Evolutionary conservation across 2,329 filamentous ascomycete genomes (phyloP).

Genomic region (Scytalidium sp.): DNA sequence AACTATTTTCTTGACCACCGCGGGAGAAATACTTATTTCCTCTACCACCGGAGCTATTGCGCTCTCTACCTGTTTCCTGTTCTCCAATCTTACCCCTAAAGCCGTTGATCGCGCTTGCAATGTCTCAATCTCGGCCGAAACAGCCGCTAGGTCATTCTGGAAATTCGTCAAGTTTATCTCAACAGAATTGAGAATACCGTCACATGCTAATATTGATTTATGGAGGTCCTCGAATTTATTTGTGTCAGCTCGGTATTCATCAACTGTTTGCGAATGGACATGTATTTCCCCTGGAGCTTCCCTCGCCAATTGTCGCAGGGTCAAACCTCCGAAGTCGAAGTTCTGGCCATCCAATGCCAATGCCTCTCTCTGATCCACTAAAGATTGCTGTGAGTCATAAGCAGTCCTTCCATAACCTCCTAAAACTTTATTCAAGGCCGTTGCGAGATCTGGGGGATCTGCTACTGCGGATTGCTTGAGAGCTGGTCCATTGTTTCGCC

Average conservation of each 20-base stretch:
- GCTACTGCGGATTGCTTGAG: constrained; percentile 56
- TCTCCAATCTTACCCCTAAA: constrained; percentile 81
- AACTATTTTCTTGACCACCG: constrained; percentile 77
- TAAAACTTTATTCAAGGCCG: constrained; percentile 54
- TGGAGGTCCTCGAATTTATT: constrained; percentile 88
- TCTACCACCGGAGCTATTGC: constrained; percentile 85
- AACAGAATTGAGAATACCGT: constrained; percentile 89
- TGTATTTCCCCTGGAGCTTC: constrained; percentile 27
- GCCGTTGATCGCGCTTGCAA: constrained; percentile 82
- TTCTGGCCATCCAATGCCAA: constrained; percentile 46
- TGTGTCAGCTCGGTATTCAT: constrained; percentile 82
- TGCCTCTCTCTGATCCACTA: background rate
- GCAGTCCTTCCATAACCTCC: constrained; percentile 21
- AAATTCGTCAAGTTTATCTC: constrained; percentile 91
- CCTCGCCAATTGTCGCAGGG: constrained; percentile 57
- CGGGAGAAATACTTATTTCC: constrained; percentile 83
- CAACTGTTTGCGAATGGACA: constrained; percentile 55
- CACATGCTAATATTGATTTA: constrained; percentile 82
- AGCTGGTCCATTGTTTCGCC: constrained; percentile 63
- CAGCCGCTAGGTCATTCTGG: constrained; percentile 84
- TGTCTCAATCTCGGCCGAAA: constrained; percentile 93
- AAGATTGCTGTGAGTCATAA: constrained; percentile 6
- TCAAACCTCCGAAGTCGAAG: constrained; percentile 76
- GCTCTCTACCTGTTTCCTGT: constrained; percentile 85
- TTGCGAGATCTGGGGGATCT: constrained; percentile 65